phyloP scores from a whole-genome alignment of 1,284 basidiomycete species.

The Gymnopus androsaceus region DNA sequence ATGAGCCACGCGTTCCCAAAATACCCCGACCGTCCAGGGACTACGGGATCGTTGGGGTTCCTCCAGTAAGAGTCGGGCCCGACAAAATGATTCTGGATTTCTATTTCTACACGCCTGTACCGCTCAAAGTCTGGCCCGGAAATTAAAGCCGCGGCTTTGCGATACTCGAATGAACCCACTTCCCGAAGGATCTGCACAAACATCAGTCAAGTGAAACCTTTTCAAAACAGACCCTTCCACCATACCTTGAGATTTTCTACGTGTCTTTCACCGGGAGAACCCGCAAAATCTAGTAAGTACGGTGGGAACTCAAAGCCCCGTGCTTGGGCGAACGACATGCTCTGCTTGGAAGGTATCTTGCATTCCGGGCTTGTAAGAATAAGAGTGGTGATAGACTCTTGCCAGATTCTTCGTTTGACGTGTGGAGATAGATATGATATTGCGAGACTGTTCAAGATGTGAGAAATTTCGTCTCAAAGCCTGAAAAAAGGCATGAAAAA shows the following conservation, averaged over 20 bases:
- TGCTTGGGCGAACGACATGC: conserved; percentile 63
- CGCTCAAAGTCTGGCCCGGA: conserved; percentile 50
- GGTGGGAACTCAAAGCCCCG: conserved; percentile 67
- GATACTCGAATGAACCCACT: conserved; percentile 56
- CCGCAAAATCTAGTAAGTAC: conserved; percentile 70
- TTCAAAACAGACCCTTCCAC: no score
- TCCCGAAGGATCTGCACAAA: conserved; percentile 64
- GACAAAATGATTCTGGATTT: conserved; percentile 56
- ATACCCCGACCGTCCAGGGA: conserved; percentile 45
- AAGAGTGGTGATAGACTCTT: conserved; percentile 74
- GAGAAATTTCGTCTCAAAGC: neutral
- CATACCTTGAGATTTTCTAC: conserved; percentile 83
- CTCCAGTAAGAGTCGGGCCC: conserved; percentile 76
- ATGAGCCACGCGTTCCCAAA: conserved; percentile 81
- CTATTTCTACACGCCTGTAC: conserved; percentile 47
- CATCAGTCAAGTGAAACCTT: neutral
- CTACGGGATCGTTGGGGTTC: conserved; percentile 31
- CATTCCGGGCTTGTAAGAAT: conserved; percentile 63
- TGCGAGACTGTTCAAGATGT: conserved; percentile 50
- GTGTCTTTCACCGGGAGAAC: conserved; percentile 72
- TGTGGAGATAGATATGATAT: conserved; percentile 63
- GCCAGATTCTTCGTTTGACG: conserved; percentile 77
- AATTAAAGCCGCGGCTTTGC: conserved; percentile 46
- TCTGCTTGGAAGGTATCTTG: conserved; percentile 61
- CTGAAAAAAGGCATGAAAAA: neutral